Base-by-base conservation (phyloP, 805 yeast genomes). In the Yueomyces sp. region DNA sequence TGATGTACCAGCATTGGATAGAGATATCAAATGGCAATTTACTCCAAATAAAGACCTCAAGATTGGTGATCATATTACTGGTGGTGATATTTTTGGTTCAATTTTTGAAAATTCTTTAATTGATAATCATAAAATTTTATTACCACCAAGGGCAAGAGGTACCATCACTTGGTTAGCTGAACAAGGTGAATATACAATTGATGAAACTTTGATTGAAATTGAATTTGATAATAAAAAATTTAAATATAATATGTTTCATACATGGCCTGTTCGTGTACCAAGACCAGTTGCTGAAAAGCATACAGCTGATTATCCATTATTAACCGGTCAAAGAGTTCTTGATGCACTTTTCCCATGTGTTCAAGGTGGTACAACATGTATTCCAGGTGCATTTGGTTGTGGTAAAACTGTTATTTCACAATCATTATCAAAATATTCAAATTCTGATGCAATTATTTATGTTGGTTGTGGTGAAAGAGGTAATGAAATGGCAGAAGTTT, bases 291-390 rank as follows among this genome's bases (percentile, higher is more conserved):
- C 96, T 42, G 94, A 87, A 66, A 87, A 90, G 64, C 69, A 86
- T 50, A 70, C 94, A 48, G 97, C 98, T 38, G 92, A 90, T 67
- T 77, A 83, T 66, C 99, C 99, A 42, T 74, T 92, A 55, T 76
- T 92, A 57, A 92, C 99, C 26, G 99, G 99, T 59, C 99, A 92
- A 73, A 85, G 99, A 76, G 99, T 92, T 42, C 74, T 92, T 65
- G 99, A 92, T 68, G 81, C 98, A 31, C 76, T 92, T 52, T 92
- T 92, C 76, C 99, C 99, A 40, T 84, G 94, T 78, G 99, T 92
- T 56, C 98, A 92, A 73, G 99, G 99, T 71, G 99, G 99, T 73
- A 92, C 99, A 37, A 92, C 99, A 34, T 94, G 98, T 82, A 92
- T 92, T 65, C 99, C 99, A 40, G 99, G 99, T 70, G 99, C 99